Evolutionary conservation across 2,329 filamentous ascomycete genomes (phyloP).

Genomic region (Alternaria arbusti): DNA sequence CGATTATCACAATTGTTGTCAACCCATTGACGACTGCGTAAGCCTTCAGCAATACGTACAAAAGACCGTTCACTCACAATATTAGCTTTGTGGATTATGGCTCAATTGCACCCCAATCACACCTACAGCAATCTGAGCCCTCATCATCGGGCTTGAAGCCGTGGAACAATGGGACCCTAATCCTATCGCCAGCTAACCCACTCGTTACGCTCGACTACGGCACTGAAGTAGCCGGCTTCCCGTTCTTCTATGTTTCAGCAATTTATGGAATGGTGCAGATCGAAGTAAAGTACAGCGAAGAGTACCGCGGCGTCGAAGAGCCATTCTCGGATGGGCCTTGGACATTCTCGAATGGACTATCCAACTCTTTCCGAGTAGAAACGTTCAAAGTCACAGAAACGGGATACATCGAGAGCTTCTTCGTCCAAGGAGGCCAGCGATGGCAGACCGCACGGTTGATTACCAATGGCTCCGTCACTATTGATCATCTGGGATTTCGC

Average conservation of each 20-base stretch:
- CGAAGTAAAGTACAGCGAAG: conserved; percentile 3
- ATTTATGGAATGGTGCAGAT: not conserved
- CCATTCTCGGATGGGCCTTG: conserved; percentile 19
- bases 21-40: not conserved
- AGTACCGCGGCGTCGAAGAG: not conserved
- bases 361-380: conserved; percentile 10
- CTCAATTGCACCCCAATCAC: not conserved
- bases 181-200: conserved; percentile 9
- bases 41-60: not conserved
- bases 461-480: conserved; percentile 40
- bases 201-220: conserved; percentile 21
- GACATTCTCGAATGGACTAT: conserved; percentile 22
- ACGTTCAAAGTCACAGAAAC: conserved; percentile 34
- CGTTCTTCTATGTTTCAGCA: conserved; percentile 10
- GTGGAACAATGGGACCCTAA: not conserved
- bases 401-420: conserved; percentile 40
- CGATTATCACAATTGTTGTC: not conserved
- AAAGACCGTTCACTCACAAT: not conserved
- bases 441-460: conserved; percentile 51
- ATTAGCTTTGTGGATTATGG: not conserved
- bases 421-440: conserved; percentile 52
- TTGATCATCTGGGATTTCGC: conserved; percentile 43
- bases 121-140: not conserved
- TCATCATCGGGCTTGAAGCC: not conserved
- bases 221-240: conserved; percentile 23